Evolutionary conservation across 129 eudicot genomes (phyloP).

Genomic region (Tagetes erecta): DNA sequence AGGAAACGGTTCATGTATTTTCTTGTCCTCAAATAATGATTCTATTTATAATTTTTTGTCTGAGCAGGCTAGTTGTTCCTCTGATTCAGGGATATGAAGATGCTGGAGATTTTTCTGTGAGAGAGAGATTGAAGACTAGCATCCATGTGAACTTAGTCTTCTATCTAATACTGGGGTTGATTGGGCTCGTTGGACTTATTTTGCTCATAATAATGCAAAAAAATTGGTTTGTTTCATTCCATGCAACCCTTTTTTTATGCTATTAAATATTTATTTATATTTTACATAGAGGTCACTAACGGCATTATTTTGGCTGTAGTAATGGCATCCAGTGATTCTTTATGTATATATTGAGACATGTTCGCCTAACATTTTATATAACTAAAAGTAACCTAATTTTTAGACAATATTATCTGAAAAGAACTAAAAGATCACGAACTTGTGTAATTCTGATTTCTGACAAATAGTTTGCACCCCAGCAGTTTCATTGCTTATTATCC

Average conservation of each 20-base stretch:
- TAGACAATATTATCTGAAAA: background rate
- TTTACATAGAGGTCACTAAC: background rate
- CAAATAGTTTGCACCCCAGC: background rate
- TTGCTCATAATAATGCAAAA: constrained; percentile 66
- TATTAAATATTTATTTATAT: background rate
- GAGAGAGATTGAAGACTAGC: constrained; percentile 87
- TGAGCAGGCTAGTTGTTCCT: constrained; percentile 94
- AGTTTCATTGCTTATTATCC: background rate
- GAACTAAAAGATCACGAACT: background rate
- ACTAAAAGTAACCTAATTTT: constrained; percentile 12
- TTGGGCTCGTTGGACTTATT: constrained; percentile 81
- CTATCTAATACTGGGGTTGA: constrained; percentile 81
- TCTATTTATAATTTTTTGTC: constrained; percentile 8
- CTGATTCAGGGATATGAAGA: constrained; percentile 97
- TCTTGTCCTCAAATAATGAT: constrained; percentile 26
- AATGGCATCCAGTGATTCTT: background rate
- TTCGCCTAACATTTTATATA: constrained; percentile 8
- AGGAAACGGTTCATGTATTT: background rate
- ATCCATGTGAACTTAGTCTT: constrained; percentile 81
- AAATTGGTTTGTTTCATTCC: constrained; percentile 48
- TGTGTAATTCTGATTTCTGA: background rate
- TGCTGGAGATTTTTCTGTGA: constrained; percentile 92
- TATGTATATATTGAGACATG: background rate
- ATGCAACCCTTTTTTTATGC: constrained; percentile 4
- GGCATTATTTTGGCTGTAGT: constrained; percentile 17